Evolutionary conservation across 2,329 filamentous ascomycete genomes (phyloP).

Genomic region (Colletotrichum incanum): DNA sequence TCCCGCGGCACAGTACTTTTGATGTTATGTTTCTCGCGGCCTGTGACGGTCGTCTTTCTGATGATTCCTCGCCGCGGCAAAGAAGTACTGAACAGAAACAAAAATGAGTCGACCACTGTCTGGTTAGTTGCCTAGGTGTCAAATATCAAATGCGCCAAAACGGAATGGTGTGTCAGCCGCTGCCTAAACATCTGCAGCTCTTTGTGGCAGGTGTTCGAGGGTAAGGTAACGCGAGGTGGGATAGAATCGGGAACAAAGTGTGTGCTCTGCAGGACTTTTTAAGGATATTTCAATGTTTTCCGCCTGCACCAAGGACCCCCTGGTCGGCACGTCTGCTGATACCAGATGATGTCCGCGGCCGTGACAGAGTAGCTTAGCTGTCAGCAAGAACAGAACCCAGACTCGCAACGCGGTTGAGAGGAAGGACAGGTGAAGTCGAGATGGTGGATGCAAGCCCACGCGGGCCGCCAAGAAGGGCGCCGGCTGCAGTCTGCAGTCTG

Average conservation of each 20-base stretch:
- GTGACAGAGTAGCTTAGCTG: neutral
- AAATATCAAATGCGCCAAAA: conserved; percentile 1
- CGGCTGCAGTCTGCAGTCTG: neutral
- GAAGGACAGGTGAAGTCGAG: neutral
- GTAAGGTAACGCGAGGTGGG: conserved; percentile 18
- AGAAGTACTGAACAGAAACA: neutral
- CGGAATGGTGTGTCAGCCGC: conserved; percentile 38
- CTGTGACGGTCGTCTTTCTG: neutral
- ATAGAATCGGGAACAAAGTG: neutral
- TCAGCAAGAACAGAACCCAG: neutral
- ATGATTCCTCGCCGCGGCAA: neutral
- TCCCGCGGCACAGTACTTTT: conserved; percentile 9
- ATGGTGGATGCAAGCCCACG: neutral
- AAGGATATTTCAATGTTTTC: neutral
- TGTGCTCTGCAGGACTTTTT: neutral
- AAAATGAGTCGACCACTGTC: neutral
- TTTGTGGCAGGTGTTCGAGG: conserved; percentile 21
- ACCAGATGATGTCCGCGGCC: neutral
- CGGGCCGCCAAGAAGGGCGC: neutral
- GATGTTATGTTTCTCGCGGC: neutral
- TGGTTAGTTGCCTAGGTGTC: neutral
- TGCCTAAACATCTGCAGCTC: conserved; percentile 24
- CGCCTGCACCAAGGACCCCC: neutral
- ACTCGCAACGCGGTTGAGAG: neutral
- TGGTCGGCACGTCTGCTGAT: neutral